Base-by-base conservation (phyloP, 2,329 filamentous ascomycete genomes). In the Metarhizium anisopliae region DNA sequence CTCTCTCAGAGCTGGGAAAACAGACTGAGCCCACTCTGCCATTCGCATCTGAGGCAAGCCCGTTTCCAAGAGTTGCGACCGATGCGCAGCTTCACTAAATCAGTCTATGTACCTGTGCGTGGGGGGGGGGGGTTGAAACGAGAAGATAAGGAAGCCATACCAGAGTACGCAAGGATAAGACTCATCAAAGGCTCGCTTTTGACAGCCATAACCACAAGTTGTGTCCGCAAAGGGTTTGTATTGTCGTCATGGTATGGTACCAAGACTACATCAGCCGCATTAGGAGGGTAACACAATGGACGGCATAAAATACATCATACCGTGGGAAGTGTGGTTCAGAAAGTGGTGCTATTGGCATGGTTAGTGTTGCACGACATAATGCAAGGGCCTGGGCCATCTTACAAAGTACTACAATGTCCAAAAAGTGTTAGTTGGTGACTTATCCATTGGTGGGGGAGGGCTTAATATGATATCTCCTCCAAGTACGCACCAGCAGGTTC, bases 321-420 rank as follows among this genome's bases (percentile, higher is more conserved):
- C 84, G 58, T 83, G 81, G 7, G 88, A 88, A 3, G 89, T 94
- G 68, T 94, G 87, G 62, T 92, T 89, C 57, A 94, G 76, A 65
- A 94, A 83, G 63, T 83, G 80, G 61, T 81, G 77, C 69, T 75
- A 5, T 30, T 20, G 30, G 62, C 51, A 57, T 62, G 45, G 47
- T 43, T 51, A 56, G 16, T 16, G 54, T 47, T 25, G 47, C 47
- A 32, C 51, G 14, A 7, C 40, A 53, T 10, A 29, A 49, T 29
- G 20, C 45, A 49, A 30, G 20, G 25, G 45, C 14, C 14, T 10
- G 40, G 6, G 32, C 16, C 8, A 56, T 64, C 74, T 65, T 67
- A 77, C 74, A 61, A 80, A 80, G 61, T 80, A 80, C 75, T 77
- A 56, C 32, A 35, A 40, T 32, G 14, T 32, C 40, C 45, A 30